phyloP scores from a whole-genome alignment of 139 green algal genomes.

The Picochlorum sp. region DNA sequence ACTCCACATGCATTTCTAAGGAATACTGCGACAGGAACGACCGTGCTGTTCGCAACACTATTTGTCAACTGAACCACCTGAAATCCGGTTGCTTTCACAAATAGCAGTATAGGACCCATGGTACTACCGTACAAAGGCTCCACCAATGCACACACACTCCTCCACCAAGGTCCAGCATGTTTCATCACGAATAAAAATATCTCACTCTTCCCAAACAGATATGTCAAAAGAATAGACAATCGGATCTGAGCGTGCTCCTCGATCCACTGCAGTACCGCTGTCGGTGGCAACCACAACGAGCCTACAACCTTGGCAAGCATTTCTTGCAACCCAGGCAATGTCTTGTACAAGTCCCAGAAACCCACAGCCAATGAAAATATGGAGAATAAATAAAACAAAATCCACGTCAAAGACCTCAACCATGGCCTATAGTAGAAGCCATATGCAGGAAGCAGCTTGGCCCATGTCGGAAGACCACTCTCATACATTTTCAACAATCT shows the following conservation, averaged over 20 bases:
- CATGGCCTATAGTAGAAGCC: slow-evolving; percentile 64
- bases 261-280: slow-evolving; percentile 64
- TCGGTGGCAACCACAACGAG: slow-evolving; percentile 42
- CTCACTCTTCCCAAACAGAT: slow-evolving; percentile 66
- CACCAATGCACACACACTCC: not conserved
- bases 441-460: slow-evolving; percentile 56
- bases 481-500: slow-evolving; percentile 73
- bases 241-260: slow-evolving; percentile 59
- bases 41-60: too few relatives aligned
- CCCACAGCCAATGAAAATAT: slow-evolving; percentile 61
- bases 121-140: not conserved
- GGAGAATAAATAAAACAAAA: slow-evolving; percentile 64
- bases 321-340: slow-evolving; percentile 57
- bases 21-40: too few relatives aligned
- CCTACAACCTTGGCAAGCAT: slow-evolving; percentile 22
- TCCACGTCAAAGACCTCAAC: slow-evolving; percentile 55
- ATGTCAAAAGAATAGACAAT: slow-evolving; percentile 77
- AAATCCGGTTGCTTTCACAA: too few relatives aligned
- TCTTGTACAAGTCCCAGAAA: slow-evolving; percentile 74
- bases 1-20: too few relatives aligned
- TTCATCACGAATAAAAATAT: slow-evolving; percentile 47
- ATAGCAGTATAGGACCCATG: too few relatives aligned
- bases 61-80: too few relatives aligned
- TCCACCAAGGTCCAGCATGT: slow-evolving; percentile 13
- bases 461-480: slow-evolving; percentile 63